Conservation (phyloP, 441 rosid species). For the Manihot esculenta region DNA sequence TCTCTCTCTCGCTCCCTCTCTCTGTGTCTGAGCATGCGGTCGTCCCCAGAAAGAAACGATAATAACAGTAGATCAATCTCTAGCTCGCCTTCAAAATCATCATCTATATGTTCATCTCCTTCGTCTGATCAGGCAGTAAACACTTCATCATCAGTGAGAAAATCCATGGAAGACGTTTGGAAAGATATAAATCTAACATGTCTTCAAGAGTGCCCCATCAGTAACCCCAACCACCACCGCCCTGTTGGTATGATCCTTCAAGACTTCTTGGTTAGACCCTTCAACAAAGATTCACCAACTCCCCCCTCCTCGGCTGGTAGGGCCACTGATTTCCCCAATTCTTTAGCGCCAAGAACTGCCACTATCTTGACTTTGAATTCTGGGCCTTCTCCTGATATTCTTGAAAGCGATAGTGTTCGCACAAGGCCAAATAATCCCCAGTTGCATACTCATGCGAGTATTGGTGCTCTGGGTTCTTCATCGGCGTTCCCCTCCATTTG, state of each 20-base stretch:
- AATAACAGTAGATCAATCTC: not conserved
- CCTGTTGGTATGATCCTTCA: slow-evolving; percentile 28
- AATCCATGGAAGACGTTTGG: slow-evolving; percentile 57
- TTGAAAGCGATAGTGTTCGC: slow-evolving; percentile 19
- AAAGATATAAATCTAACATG: slow-evolving; percentile 40
- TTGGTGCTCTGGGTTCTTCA: slow-evolving; percentile 32
- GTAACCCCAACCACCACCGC: not conserved
- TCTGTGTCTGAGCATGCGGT: not conserved
- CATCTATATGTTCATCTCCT: slow-evolving; percentile 7
- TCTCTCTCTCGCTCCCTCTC: not conserved
- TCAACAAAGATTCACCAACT: slow-evolving; percentile 25
- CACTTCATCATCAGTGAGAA: not conserved
- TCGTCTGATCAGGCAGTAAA: slow-evolving; percentile 13
- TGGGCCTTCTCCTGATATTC: slow-evolving; percentile 43
- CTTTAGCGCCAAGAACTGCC: slow-evolving; percentile 32
- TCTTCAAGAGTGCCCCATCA: slow-evolving; percentile 22
- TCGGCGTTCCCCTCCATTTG: slow-evolving; percentile 27
- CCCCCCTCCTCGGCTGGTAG: no score
- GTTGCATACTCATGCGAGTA: slow-evolving; percentile 25
- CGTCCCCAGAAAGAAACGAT: not conserved
- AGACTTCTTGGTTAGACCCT: slow-evolving; percentile 50
- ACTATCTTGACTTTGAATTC: slow-evolving; percentile 56
- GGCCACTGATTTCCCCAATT: slow-evolving; percentile 16
- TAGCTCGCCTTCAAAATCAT: not conserved
- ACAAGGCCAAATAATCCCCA: slow-evolving; percentile 22